A percentile compares a stretch with the other conserved stretches of the same genome.
Evolutionary conservation across 768 basidiomycete genomes (phyloP).

Genomic region (Rhodotorula diobovata): DNA sequence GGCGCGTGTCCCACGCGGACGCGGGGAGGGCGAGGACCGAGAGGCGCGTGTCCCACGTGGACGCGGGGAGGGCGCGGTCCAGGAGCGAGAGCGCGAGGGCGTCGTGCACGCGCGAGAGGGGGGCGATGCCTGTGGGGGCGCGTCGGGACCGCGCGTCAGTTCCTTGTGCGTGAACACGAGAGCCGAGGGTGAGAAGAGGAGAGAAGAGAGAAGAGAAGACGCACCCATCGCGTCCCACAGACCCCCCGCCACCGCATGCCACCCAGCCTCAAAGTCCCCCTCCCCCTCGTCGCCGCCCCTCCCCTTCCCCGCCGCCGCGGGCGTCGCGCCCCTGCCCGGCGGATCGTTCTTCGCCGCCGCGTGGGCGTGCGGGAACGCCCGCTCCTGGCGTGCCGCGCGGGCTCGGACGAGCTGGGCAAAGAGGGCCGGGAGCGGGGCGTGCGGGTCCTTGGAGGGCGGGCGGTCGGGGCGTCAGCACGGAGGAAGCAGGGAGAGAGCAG

Average conservation of each 20-base stretch:
- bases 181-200: too few species aligned
- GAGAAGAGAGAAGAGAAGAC: background rate
- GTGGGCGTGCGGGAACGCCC: background rate
- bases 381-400: background rate
- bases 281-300: background rate
- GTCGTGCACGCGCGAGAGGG: background rate
- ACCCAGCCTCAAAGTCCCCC: background rate
- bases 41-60: slow-evolving; percentile 8
- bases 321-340: background rate
- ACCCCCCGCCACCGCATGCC: background rate
- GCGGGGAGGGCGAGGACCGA: background rate
- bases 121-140: background rate
- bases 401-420: background rate
- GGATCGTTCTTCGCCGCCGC: background rate
- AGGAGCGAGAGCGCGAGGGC: background rate
- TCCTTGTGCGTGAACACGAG: too few species aligned
- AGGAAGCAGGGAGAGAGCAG: too few species aligned
- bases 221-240: slow-evolving; percentile 10
- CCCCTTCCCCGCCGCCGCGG: background rate
- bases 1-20: slow-evolving; percentile 5
- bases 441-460: too few species aligned
- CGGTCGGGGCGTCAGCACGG: too few species aligned
- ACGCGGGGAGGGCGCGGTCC: background rate
- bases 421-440: background rate
- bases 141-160: background rate